phyloP scores from a whole-genome alignment of 768 basidiomycete genomes.

The Amanita brunnescens region DNA sequence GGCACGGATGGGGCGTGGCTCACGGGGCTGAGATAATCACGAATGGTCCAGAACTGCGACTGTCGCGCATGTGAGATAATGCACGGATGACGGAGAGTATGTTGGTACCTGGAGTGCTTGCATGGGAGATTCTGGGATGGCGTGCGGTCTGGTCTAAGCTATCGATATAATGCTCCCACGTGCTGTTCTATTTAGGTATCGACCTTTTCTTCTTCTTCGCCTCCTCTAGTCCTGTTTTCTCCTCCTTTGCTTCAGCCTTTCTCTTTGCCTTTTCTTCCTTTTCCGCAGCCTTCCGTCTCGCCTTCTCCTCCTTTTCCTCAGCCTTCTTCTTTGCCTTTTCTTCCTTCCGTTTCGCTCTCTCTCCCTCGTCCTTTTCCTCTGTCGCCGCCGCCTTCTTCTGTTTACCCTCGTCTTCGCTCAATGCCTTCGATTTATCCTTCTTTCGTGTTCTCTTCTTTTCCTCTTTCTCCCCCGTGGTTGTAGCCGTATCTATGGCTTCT shows the following conservation, averaged over 20 bases:
- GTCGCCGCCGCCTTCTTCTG: conserved; percentile 9
- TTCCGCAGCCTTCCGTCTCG: neutral
- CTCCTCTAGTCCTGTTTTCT: conserved; percentile 10
- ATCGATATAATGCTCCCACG: conserved; percentile 9
- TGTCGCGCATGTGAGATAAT: conserved; percentile 20
- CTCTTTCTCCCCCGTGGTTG: neutral
- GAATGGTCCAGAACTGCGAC: conserved; percentile 91
- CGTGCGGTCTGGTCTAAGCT: conserved; percentile 15
- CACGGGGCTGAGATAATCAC: conserved; percentile 90
- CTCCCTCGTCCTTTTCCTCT: conserved; percentile 10
- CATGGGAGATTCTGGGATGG: conserved; percentile 20
- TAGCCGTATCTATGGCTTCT: conserved; percentile 2
- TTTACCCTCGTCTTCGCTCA: neutral
- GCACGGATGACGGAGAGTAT: neutral
- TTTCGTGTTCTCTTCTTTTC: neutral
- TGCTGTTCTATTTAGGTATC: conserved; percentile 7
- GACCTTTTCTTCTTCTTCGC: conserved; percentile 16
- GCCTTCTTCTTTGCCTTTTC: conserved; percentile 10
- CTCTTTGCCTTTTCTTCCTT: conserved; percentile 10
- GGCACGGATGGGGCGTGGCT: conserved; percentile 18
- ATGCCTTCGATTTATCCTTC: neutral
- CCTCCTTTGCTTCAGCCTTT: no score
- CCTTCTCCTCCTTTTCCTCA: neutral
- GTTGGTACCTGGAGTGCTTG: conserved; percentile 31
- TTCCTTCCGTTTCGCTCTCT: conserved; percentile 11